A percentile compares a stretch with the other conserved stretches of the same genome.
Conservation (phyloP, 129 eudicot genomes). For the Scalesia atractyloides region DNA sequence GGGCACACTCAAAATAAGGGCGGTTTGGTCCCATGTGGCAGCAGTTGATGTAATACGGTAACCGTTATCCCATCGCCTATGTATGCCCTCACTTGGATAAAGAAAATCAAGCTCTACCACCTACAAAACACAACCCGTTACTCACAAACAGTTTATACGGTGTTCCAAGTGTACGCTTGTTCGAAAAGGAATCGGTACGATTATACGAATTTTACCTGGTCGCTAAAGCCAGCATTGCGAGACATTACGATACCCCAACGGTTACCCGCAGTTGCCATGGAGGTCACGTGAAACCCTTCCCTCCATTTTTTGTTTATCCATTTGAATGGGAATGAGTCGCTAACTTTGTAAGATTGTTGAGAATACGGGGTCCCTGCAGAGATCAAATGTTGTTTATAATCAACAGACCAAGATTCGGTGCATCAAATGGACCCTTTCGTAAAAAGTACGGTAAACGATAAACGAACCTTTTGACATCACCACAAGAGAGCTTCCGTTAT, state of each 20-base stretch:
- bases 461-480: conserved; percentile 86
- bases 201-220: conserved; percentile 48
- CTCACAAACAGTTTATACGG: neutral
- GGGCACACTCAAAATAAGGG: conserved; percentile 78
- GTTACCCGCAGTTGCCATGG: conserved; percentile 86
- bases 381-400: neutral
- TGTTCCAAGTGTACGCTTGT: neutral
- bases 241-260: conserved; percentile 94
- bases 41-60: conserved; percentile 72
- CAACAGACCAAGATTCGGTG: neutral
- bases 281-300: conserved; percentile 85
- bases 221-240: conserved; percentile 82
- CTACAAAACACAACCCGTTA: conserved; percentile 22
- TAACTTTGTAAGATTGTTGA: conserved; percentile 85
- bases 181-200: neutral
- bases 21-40: conserved; percentile 77
- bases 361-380: conserved; percentile 65
- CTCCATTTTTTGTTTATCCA: conserved; percentile 91
- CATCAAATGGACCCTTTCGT: neutral
- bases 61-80: conserved; percentile 76
- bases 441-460: neutral
- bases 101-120: conserved; percentile 48
- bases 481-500: conserved; percentile 80
- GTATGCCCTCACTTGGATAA: conserved; percentile 66
- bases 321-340: conserved; percentile 86